Evolutionary conservation across 495 filamentous ascomycete genomes (phyloP), one percentile per base, ranked within the genome.

Genomic region (Arthonia radiata): DNA sequence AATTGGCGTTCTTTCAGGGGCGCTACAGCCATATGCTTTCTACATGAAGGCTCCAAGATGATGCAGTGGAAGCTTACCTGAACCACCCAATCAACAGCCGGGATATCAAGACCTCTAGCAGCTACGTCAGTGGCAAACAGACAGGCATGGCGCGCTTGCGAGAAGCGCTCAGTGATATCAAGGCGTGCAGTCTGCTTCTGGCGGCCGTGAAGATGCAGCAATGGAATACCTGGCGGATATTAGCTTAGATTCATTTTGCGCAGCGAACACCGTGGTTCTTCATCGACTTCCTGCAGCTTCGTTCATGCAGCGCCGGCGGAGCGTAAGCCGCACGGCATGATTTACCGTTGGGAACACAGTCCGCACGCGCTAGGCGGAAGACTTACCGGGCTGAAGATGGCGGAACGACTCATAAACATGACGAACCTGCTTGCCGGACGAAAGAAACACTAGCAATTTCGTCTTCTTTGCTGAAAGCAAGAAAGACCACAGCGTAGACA

Each of bases 41-140:
- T n/a, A n/a, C n/a, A n/a, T n/a, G n/a, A n/a, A n/a, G n/a, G n/a
- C n/a, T n/a, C n/a, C n/a, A n/a, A n/a, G n/a, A n/a, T n/a, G n/a
- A n/a, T n/a, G n/a, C n/a, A n/a, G n/a, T n/a, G n/a, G n/a, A n/a
- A n/a, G n/a, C n/a, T n/a, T n/a, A n/a, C n/a, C 41, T 97, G 86
- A 24, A 94, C 70, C 6, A 97, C 86, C 81, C 86, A 97, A 44
- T 94, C 86, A 1, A 97, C 82, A 8, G 81, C 77, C 0, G 86
- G 86, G 43, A 97, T 93, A 43, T 97, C 86, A 5, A 97, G 57
- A 29, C 86, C 86, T 37, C 86, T 61, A 0, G 86, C 86, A 18
- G 81, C 78, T 17, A 97, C 77, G 43, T 97, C 86, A 0, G 86
- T 99, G 1, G 83, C 77, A 39, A 99, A 91, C 1, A 99, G 61